phyloP scores from a whole-genome alignment of 2,329 filamentous ascomycete species.

The Neonectria hederae region DNA sequence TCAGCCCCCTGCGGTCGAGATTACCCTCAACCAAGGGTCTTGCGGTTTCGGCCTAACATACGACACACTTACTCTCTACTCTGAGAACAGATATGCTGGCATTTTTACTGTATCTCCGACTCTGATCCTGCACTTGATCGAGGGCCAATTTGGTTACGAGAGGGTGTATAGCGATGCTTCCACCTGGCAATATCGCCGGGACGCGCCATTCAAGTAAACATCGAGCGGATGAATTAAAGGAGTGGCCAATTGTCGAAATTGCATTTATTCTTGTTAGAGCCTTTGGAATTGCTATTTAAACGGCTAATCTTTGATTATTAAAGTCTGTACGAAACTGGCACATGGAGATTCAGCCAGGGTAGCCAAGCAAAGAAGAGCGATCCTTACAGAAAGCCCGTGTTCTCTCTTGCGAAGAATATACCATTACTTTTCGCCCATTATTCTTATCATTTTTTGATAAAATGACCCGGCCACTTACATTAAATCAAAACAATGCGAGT shows the following conservation, averaged over 20 bases:
- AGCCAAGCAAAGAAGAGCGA: no score
- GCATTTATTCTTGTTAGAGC: not conserved
- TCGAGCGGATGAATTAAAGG: not conserved
- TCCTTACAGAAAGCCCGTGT: no score
- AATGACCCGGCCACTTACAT: no score
- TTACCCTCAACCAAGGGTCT: conserved; percentile 55
- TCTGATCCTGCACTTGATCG: conserved; percentile 56
- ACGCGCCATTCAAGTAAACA: conserved; percentile 27
- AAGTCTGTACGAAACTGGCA: no score
- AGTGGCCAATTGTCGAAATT: no score
- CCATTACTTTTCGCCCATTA: no score
- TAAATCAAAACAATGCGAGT: no score
- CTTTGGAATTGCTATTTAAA: not conserved
- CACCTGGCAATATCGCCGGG: conserved; percentile 41
- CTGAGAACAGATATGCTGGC: conserved; percentile 46
- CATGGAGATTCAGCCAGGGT: not conserved
- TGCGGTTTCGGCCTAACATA: conserved; percentile 56
- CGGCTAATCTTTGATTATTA: not conserved
- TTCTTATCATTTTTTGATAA: no score
- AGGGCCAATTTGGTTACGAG: conserved; percentile 58
- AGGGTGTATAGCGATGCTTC: conserved; percentile 34
- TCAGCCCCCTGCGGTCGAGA: conserved; percentile 54
- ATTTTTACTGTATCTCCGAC: conserved; percentile 52
- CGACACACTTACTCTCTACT: conserved; percentile 54
- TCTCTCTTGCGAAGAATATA: no score